Conservation (phyloP, 2,329 filamentous ascomycete genomes). For the Ceratocystis harringtonii region DNA sequence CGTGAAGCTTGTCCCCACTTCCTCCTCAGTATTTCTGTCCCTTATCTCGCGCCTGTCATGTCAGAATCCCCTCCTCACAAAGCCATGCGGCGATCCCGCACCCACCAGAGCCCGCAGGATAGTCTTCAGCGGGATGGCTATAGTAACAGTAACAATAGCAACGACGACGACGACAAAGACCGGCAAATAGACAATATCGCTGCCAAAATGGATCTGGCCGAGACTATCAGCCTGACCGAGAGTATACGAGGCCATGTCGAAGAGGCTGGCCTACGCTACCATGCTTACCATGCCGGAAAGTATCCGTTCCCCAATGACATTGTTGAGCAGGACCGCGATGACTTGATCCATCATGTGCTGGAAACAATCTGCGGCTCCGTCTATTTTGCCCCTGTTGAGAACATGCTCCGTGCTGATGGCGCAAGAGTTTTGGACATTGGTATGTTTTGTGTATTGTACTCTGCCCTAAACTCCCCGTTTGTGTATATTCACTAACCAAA, state of each 20-base stretch:
- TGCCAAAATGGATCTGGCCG: constrained; percentile 3
- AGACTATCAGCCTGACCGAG: constrained; percentile 29
- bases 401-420: constrained; percentile 25
- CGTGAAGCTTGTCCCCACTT: neutral
- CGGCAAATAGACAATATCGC: neutral
- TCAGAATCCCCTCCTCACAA: constrained; percentile 13
- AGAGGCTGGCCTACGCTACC: constrained; percentile 31
- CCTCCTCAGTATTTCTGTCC: constrained; percentile 18
- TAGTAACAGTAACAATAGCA: neutral
- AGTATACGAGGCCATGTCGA: constrained; percentile 31
- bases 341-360: constrained; percentile 29
- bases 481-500: constrained; percentile 23
- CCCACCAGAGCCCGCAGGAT: constrained; percentile 8
- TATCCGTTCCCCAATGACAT: constrained; percentile 32
- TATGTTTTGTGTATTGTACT: constrained; percentile 24
- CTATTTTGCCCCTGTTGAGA: constrained; percentile 32
- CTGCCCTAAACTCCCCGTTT: constrained; percentile 30
- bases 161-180: neutral
- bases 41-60: neutral
- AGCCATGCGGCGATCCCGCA: neutral
- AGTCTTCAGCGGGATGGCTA: neutral
- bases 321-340: constrained; percentile 29
- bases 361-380: constrained; percentile 27
- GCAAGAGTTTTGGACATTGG: constrained; percentile 35
- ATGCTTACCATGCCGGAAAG: constrained; percentile 27